A percentile compares a stretch with the other conserved stretches of the same genome.
Evolutionary conservation across 495 filamentous ascomycete genomes (phyloP).

Genomic region (Tetracladium marchalianum): DNA sequence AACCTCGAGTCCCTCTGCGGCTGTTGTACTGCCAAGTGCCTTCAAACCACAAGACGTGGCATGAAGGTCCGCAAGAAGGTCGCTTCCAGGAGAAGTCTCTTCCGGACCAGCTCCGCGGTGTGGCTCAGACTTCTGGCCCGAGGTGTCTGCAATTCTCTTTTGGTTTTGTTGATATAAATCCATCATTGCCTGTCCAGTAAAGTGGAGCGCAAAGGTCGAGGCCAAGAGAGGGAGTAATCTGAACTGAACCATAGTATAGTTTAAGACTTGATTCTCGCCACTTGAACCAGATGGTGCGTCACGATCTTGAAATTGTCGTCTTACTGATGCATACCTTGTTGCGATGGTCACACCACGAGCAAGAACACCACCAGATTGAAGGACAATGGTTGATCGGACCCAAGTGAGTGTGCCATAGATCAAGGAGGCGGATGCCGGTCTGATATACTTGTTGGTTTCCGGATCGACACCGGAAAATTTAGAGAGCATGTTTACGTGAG

Average conservation of each 20-base stretch:
- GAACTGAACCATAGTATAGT: slow-evolving; percentile 71
- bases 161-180: slow-evolving; percentile 54
- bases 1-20: slow-evolving; percentile 58
- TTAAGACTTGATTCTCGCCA: slow-evolving; percentile 56
- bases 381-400: slow-evolving; percentile 62
- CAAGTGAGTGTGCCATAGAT: slow-evolving; percentile 66
- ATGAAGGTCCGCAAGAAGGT: slow-evolving; percentile 62
- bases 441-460: slow-evolving; percentile 50
- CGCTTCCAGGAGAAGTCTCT: slow-evolving; percentile 50
- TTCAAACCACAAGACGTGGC: slow-evolving; percentile 67
- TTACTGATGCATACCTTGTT: slow-evolving; percentile 55
- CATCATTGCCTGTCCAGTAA: slow-evolving; percentile 63
- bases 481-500: slow-evolving; percentile 59
- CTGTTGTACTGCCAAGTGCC: slow-evolving; percentile 55
- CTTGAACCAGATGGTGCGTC: slow-evolving; percentile 39
- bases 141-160: slow-evolving; percentile 40
- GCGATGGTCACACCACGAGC: slow-evolving; percentile 69
- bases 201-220: slow-evolving; percentile 65
- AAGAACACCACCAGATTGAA: slow-evolving; percentile 54
- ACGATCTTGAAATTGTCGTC: slow-evolving; percentile 62
- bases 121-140: slow-evolving; percentile 26
- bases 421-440: slow-evolving; percentile 51
- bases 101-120: slow-evolving; percentile 56
- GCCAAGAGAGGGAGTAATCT: slow-evolving; percentile 59
- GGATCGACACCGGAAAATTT: slow-evolving; percentile 53